Conservation (phyloP, 2,329 filamentous ascomycete genomes). For the Aspergillus uvarum region DNA sequence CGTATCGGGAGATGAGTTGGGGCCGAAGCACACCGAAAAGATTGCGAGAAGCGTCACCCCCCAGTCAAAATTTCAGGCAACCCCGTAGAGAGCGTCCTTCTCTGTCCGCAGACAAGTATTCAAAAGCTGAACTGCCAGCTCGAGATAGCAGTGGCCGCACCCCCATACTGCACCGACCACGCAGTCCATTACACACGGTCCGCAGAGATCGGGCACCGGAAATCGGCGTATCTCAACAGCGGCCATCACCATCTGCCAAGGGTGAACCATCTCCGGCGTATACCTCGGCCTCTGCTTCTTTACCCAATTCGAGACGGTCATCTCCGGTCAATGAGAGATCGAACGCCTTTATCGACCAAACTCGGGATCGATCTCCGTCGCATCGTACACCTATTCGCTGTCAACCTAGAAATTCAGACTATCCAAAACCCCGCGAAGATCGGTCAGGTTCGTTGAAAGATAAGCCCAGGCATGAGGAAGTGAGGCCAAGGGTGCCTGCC, state of each 20-base stretch:
- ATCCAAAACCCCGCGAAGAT: slow-evolving; percentile 13
- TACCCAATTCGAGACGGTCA: slow-evolving; percentile 59
- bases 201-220: slow-evolving; percentile 50
- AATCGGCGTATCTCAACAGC: slow-evolving; percentile 49
- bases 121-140: slow-evolving; percentile 27
- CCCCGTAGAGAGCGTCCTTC: slow-evolving; percentile 36
- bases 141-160: slow-evolving; percentile 36
- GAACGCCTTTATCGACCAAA: slow-evolving; percentile 39
- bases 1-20: slow-evolving; percentile 32
- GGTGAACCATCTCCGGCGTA: slow-evolving; percentile 43
- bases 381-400: slow-evolving; percentile 25
- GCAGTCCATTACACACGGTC: slow-evolving; percentile 54
- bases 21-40: slow-evolving; percentile 36
- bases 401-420: slow-evolving; percentile 20
- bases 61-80: slow-evolving; percentile 32
- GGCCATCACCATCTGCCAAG: slow-evolving; percentile 54
- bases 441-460: slow-evolving; percentile 8
- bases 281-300: slow-evolving; percentile 55
- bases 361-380: slow-evolving; percentile 30
- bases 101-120: slow-evolving; percentile 29
- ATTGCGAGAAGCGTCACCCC: slow-evolving; percentile 38
- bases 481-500: slow-evolving; percentile 15
- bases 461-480: slow-evolving; percentile 17
- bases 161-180: slow-evolving; percentile 49
- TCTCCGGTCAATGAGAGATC: slow-evolving; percentile 59